Evolutionary conservation across 2,329 filamentous ascomycete species (phyloP).

Genomic region (Monosporascus sp.): DNA sequence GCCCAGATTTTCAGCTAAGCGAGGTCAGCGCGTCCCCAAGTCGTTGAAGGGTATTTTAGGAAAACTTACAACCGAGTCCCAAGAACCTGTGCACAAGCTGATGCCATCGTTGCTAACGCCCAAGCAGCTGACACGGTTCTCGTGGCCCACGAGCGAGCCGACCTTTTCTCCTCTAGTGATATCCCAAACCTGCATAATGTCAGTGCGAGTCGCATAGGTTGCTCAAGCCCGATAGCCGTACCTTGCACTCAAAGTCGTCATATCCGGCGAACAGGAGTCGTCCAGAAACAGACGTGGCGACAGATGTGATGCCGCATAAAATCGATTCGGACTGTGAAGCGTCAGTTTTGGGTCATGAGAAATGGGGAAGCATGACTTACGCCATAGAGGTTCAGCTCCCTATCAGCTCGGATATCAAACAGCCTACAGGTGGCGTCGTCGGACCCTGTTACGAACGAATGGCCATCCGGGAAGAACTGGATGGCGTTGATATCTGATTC

Average conservation of each 20-base stretch:
- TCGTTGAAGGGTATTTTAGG: not conserved
- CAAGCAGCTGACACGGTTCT: conserved; percentile 97
- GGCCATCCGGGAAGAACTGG: conserved; percentile 98
- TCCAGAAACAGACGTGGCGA: conserved; percentile 95
- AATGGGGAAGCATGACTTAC: conserved; percentile 37
- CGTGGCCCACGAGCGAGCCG: conserved; percentile 91
- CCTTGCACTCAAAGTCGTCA: conserved; percentile 99
- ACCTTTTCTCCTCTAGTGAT: conserved; percentile 95
- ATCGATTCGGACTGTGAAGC: conserved; percentile 80
- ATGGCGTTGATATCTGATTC: conserved; percentile 99
- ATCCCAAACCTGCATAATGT: conserved; percentile 77
- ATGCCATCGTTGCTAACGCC: conserved; percentile 99
- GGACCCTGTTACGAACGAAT: conserved; percentile 95
- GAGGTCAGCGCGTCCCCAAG: conserved; percentile 47
- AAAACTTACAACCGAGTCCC: conserved; percentile 89
- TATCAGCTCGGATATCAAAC: conserved; percentile 95
- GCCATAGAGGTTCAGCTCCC: conserved; percentile 65
- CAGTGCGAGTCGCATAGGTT: conserved; percentile 4
- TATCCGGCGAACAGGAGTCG: conserved; percentile 94
- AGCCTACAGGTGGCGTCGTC: conserved; percentile 96
- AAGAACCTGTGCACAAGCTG: conserved; percentile 98
- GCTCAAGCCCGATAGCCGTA: conserved; percentile 38
- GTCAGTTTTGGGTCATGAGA: conserved; percentile 11
- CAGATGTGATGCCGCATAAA: conserved; percentile 95
- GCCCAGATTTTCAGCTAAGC: conserved; percentile 81